phyloP scores from a whole-genome alignment of 2,329 filamentous ascomycete species.

The Nectriaceae sp. region DNA sequence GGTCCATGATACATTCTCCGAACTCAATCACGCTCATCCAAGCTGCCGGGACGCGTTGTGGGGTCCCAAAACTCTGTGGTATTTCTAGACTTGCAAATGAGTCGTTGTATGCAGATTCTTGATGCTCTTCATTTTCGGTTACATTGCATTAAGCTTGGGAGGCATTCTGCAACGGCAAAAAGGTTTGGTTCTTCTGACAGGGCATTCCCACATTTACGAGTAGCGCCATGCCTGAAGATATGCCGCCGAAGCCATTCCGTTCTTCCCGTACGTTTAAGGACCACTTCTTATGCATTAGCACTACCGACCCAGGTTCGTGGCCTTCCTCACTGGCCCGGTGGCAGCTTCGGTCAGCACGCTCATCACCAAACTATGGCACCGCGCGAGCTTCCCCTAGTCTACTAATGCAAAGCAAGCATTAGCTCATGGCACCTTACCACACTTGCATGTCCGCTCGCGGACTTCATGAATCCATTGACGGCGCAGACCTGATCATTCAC shows the following conservation, averaged over 20 bases:
- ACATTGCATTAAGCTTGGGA: too few species aligned
- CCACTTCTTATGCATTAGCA: not conserved
- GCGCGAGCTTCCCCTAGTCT: not conserved
- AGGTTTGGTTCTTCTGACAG: too few species aligned
- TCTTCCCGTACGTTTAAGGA: not conserved
- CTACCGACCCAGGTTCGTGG: not conserved
- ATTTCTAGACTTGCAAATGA: not conserved
- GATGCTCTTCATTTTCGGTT: too few species aligned
- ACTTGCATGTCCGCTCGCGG: not conserved
- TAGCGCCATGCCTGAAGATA: too few species aligned
- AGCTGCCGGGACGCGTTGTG: not conserved
- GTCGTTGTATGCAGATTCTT: too few species aligned
- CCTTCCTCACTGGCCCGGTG: not conserved
- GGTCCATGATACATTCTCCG: too few species aligned
- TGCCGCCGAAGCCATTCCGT: not conserved
- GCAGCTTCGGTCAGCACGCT: not conserved
- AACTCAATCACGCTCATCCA: not conserved
- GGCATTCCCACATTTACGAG: too few species aligned
- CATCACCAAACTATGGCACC: not conserved
- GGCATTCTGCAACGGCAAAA: too few species aligned
- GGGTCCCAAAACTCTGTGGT: not conserved
- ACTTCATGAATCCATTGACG: not conserved
- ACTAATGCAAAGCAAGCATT: not conserved
- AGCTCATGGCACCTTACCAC: not conserved
- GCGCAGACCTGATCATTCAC: not conserved